These are phyloP conservation scores for Vicia villosa DNA, from an alignment of 306 rosid species.

Conservation along the genomic window DNA sequence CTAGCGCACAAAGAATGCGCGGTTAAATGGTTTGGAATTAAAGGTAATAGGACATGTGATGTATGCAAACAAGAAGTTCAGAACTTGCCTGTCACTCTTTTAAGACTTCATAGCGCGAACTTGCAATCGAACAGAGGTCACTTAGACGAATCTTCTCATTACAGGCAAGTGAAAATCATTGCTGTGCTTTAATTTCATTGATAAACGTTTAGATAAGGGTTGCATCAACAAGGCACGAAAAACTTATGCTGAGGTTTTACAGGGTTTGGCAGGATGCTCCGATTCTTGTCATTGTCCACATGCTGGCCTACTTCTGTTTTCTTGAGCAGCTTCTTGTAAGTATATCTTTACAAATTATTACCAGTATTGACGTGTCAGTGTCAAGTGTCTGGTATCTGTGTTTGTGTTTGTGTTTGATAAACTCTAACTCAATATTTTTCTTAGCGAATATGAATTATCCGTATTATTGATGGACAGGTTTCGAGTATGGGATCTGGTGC, in stretches of 20 bases:
- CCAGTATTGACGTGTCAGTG: background rate
- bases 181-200: background rate
- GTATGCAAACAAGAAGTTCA: constrained; percentile 83
- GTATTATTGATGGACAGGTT: constrained; percentile 54
- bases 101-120: constrained; percentile 46
- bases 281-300: constrained; percentile 46
- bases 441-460: constrained; percentile 34
- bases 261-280: constrained; percentile 53
- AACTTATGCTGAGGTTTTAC: constrained; percentile 14
- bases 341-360: background rate
- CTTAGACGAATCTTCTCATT: constrained; percentile 44
- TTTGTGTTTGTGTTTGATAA: background rate
- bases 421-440: no score
- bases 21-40: constrained; percentile 83
- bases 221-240: no score
- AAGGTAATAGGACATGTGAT: constrained; percentile 84
- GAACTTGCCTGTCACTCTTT: constrained; percentile 77
- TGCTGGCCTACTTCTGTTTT: constrained; percentile 51
- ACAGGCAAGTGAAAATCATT: constrained; percentile 58
- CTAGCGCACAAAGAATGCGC: constrained; percentile 81
- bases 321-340: constrained; percentile 55
- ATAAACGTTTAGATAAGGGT: no score
- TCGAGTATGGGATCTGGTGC: constrained; percentile 67
- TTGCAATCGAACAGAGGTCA: constrained; percentile 44
- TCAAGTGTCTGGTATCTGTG: background rate